Evolutionary conservation across 148 eudicot species (phyloP), one percentile per base, ranked within the genome.

Genomic region (Beta vulgaris): DNA sequence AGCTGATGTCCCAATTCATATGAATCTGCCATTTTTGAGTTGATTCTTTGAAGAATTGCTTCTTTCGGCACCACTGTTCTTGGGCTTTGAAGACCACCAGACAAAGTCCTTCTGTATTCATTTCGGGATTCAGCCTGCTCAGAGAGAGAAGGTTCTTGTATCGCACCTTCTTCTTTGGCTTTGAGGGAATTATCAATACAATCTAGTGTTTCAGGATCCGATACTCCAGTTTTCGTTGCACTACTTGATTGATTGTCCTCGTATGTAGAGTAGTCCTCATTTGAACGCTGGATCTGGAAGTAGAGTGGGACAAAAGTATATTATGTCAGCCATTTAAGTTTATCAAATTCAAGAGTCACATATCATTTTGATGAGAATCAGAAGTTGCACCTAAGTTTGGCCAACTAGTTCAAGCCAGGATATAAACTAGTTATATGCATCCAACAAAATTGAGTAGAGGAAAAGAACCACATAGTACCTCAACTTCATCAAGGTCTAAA

Each of bases 41-140:
- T 91, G 39, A 93, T 86, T 79, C 98, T 80, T 82, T 87, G 71
- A 62, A 91, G 78, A 64, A 93, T 87, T 0, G 88, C 89, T 73
- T 75, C 86, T 73, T 81, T 82, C 23, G 92, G 87, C 48, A 89
- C 92, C 39, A 78, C 84, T 35, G 90, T 78, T 75, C 82, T 87
- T 0, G 97, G 91, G 82, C 94, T 93, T 79, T 83, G 89, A 55
- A 93, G 88, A 77, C 97, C 97, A 18, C 97, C 97, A 0, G 97
- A 93, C 77, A 94, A 82, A 18, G 87, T 91, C 80, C 96, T 85
- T 75, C 77, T 75, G 86, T 89, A 94, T 63, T 46, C 76, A 36
- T 10, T 71, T 68, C 84, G 80, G 4, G 61, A 53, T 58, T 76
- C 81, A 48, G 79, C 71, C 71, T 80, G 44, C 35, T 82, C 74